These are phyloP conservation scores for Gryganskiella cystojenkinii DNA, from an alignment of 192 early-diverging fungal species.

Conservation along the genomic window DNA sequence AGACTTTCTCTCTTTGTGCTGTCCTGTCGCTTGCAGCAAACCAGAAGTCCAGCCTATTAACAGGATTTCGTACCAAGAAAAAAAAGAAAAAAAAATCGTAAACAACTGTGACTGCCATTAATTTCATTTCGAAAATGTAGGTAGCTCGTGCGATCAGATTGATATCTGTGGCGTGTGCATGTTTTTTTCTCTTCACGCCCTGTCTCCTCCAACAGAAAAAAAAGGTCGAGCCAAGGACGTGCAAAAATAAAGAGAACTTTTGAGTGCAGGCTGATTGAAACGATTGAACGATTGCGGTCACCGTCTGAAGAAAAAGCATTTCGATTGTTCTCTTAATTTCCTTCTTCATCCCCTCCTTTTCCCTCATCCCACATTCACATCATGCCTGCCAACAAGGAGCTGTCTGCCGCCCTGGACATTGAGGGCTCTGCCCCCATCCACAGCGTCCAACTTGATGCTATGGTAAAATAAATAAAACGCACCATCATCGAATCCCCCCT, in stretches of 20 bases:
- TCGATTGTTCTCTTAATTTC: neutral
- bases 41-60: too few relatives aligned
- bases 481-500: too few relatives aligned
- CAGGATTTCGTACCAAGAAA: too few relatives aligned
- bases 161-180: neutral
- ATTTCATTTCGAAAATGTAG: neutral
- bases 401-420: conserved; percentile 68
- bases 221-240: neutral
- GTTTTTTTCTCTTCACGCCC: neutral
- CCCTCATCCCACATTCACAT: conserved; percentile 20
- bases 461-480: conserved; percentile 68
- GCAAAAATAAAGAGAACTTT: neutral
- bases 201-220: neutral
- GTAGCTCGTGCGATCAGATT: neutral
- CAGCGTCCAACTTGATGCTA: conserved; percentile 78
- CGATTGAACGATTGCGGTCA: too few relatives aligned
- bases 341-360: conserved; percentile 11
- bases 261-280: too few relatives aligned
- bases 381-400: conserved; percentile 53
- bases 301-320: too few relatives aligned
- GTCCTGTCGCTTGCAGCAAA: too few relatives aligned
- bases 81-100: too few relatives aligned
- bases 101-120: conserved; percentile 3
- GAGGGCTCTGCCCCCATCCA: conserved; percentile 65
- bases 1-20: conserved; percentile 14